Base-by-base conservation (phyloP, 208 protist species). In the Acanthamoeba quina region DNA sequence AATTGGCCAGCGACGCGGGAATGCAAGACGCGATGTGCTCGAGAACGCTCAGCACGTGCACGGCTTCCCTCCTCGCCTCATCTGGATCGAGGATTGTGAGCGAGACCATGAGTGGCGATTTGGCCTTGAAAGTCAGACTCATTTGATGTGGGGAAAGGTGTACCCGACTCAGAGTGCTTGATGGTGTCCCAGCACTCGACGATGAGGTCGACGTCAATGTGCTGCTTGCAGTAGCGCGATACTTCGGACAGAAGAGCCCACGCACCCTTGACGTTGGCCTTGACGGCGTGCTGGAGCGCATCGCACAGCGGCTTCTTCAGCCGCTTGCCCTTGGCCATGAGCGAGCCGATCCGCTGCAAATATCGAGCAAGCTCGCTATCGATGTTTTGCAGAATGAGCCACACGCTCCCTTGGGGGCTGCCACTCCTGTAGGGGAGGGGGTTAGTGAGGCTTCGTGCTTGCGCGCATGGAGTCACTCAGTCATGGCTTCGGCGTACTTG, bases 371-470 rank as follows among this genome's bases (percentile, higher is more conserved):
- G 26, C 26, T 93, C 88, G n/a, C 34, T 47, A 31, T 93, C 88
- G 44, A 93, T 78, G 26, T 78, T 72, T 21, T 93, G 58, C 6
- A 93, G 88, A 54, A 93, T 72, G 29, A 93, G 88, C 88, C 88
- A 93, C 44, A 93, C 88, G 41, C 88, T 93, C 15, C 64, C 88
- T 26, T 80, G 64, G 1, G 29, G 19, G 52, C 52, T 62, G 3
- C 9, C 49, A 58, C 31, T 62, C 24, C 66, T 80, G 88, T 19
- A 7, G 1, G 13, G 62, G 34, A 15, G 62, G 6, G 9, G 17
- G 2, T 0, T 37, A 1, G 54, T 60, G 54, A 60, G 54, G 41
- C 41, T 44, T 44, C 4, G 41, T 44, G 41, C 41, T 44, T 44
- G 41, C 41, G 41, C 41, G 41, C 41, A 4, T 44, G 41, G 41